Base-by-base conservation (phyloP, 2,329 filamentous ascomycete species). In the Paracoccidioides brasiliensis region DNA sequence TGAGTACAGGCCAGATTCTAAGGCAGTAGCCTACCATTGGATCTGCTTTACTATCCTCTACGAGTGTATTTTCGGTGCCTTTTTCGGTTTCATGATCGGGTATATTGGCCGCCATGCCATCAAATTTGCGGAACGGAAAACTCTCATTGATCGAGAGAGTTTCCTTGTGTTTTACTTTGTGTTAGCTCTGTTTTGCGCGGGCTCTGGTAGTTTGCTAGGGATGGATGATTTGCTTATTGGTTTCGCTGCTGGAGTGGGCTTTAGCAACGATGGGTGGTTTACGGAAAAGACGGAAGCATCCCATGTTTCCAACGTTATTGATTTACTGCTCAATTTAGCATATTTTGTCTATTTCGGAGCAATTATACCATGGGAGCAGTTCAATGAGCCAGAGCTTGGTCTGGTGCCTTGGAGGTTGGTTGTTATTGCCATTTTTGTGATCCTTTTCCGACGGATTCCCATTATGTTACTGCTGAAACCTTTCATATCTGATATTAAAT, bases 211-310 rank as follows among this genome's bases (percentile, higher is more conserved):
- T 70, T 80, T 96, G 57, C 76, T 98, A 46, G 93, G 93, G 52
- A 79, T 96, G 64, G 93, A 98, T 69, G 93, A 98, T 70, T 74
- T 98, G 52, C 80, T 98, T 3, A 88, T 98, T 42, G 93, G 93
- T 42, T 98, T 98, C 66, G 85, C 91, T 12, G 89, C 88, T 55
- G 93, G 93, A 56, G 93, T 98, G n/a, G 93, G 93, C 55, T 98
- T 98, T 76, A 96, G 90, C 63, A 98, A 98, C 70, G 93, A 98
- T 67, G 93, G 93, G 61, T 98, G 93, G 93, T 98, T 98, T 65
- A 87, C 88, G 14, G 88, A 96, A 67, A 96, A 96, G 77, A 98
- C 93, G 0, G 93, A 98, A 68, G 93, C 98, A 71, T 91, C 93
- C 0, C 93, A 97, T 69, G 93, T 98, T 8, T 97, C 91, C 70